A percentile compares a stretch with the other conserved stretches of the same genome.
phyloP scores from a whole-genome alignment of 2,329 filamentous ascomycete species.

The Colletotrichum sp. region DNA sequence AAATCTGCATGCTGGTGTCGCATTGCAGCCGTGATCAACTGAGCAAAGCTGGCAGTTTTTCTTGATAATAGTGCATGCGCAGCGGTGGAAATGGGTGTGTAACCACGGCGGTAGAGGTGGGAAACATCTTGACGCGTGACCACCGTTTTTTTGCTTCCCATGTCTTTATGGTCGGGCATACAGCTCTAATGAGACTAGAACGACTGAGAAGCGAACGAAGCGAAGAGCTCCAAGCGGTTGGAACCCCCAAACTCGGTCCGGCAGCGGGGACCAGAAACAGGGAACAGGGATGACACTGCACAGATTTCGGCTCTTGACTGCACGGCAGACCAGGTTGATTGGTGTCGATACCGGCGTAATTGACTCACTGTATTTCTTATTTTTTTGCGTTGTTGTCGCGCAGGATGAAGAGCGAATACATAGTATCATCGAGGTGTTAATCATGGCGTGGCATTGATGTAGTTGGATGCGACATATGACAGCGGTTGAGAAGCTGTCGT shows the following conservation, averaged over 20 bases:
- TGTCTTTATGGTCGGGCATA: neutral
- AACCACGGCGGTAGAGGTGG: neutral
- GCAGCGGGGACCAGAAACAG: neutral
- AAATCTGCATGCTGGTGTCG: neutral
- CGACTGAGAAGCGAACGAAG: neutral
- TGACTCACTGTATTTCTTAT: neutral
- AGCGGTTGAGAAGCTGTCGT: neutral
- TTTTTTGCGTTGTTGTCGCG: neutral
- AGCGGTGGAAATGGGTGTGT: neutral
- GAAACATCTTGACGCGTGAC: neutral
- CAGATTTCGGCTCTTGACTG: slow-evolving; percentile 14
- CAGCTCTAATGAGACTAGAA: neutral
- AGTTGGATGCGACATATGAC: neutral
- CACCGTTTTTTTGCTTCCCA: neutral
- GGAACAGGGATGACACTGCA: neutral
- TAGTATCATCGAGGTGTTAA: neutral
- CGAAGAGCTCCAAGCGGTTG: slow-evolving; percentile 4
- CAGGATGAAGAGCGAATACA: neutral
- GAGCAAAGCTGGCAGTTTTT: neutral
- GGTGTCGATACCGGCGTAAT: neutral
- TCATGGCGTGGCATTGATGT: neutral
- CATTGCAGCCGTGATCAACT: neutral
- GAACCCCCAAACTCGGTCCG: slow-evolving; percentile 1
- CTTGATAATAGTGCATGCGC: slow-evolving; percentile 5
- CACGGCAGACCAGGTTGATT: neutral